phyloP scores from a whole-genome alignment of 805 yeast species.

The Sungouiozyma intestinalis region DNA sequence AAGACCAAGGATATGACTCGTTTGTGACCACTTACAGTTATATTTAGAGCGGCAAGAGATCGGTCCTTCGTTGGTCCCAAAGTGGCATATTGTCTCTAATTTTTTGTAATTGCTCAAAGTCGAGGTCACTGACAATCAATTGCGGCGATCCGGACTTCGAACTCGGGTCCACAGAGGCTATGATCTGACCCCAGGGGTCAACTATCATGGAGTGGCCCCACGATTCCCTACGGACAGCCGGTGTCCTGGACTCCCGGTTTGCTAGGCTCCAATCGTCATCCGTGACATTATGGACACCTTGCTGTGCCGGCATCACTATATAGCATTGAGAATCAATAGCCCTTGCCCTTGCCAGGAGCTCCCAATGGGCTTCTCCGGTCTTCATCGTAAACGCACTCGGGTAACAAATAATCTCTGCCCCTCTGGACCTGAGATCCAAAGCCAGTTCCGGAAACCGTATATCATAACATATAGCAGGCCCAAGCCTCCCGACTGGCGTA shows the following conservation, averaged over 20 bases:
- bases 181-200: constrained; percentile 84
- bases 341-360: constrained; percentile 62
- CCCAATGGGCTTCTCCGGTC: constrained; percentile 92
- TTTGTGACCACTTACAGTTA: neutral
- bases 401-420: constrained; percentile 68
- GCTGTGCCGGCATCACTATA: constrained; percentile 83
- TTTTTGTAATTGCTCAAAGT: constrained; percentile 36
- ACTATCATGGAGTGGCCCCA: constrained; percentile 81
- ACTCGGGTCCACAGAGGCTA: constrained; percentile 45
- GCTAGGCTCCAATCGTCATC: constrained; percentile 29
- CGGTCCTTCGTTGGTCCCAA: constrained; percentile 58
- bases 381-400: constrained; percentile 91
- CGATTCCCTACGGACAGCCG: constrained; percentile 40
- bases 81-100: constrained; percentile 69
- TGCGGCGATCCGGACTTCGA: constrained; percentile 31
- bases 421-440: constrained; percentile 46
- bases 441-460: constrained; percentile 80
- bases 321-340: constrained; percentile 85
- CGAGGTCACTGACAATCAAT: constrained; percentile 59
- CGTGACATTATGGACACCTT: constrained; percentile 56
- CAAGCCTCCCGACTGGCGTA: constrained; percentile 54
- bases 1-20: constrained; percentile 23
- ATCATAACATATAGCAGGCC: constrained; percentile 75
- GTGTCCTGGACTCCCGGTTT: constrained; percentile 2
- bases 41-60: constrained; percentile 1